These are phyloP conservation scores for Rhodofomes roseus DNA, from an alignment of 1,284 basidiomycete genomes.

Conservation along the genomic window DNA sequence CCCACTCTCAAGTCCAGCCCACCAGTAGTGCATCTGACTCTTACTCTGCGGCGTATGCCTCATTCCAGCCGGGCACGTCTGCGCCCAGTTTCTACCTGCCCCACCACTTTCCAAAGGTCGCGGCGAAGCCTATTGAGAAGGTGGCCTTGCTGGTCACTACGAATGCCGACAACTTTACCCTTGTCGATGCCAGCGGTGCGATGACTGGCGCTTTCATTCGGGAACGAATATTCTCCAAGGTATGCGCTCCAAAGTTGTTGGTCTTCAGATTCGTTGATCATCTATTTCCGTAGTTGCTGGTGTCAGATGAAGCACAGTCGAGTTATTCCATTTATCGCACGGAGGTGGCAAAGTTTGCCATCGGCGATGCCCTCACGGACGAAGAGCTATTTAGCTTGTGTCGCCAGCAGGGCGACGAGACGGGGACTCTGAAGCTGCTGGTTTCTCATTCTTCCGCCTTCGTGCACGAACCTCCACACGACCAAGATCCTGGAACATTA, in stretches of 20 bases:
- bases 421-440: conserved; percentile 78
- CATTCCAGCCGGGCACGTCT: background rate
- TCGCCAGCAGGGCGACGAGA: conserved; percentile 65
- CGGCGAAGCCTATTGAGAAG: conserved; percentile 34
- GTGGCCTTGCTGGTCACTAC: conserved; percentile 73
- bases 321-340: conserved; percentile 83
- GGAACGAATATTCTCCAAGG: conserved; percentile 84
- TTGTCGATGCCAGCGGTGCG: conserved; percentile 76
- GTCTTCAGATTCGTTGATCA: background rate
- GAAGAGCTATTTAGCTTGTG: conserved; percentile 73
- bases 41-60: background rate
- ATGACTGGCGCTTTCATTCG: conserved; percentile 71
- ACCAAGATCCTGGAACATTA: conserved; percentile 37
- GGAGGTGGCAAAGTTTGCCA: conserved; percentile 74
- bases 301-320: conserved; percentile 78
- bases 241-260: conserved; percentile 23
- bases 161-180: conserved; percentile 77
- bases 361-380: conserved; percentile 67
- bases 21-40: background rate
- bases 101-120: conserved; percentile 16
- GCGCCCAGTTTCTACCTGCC: conserved; percentile 14
- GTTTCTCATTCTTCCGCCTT: conserved; percentile 60
- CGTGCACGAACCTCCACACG: conserved; percentile 47
- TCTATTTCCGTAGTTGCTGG: conserved; percentile 57
- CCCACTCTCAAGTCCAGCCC: conserved; percentile 8